Evolutionary conservation across 106 monocot genomes (phyloP).

Genomic region (Platanthera guangdongensis): DNA sequence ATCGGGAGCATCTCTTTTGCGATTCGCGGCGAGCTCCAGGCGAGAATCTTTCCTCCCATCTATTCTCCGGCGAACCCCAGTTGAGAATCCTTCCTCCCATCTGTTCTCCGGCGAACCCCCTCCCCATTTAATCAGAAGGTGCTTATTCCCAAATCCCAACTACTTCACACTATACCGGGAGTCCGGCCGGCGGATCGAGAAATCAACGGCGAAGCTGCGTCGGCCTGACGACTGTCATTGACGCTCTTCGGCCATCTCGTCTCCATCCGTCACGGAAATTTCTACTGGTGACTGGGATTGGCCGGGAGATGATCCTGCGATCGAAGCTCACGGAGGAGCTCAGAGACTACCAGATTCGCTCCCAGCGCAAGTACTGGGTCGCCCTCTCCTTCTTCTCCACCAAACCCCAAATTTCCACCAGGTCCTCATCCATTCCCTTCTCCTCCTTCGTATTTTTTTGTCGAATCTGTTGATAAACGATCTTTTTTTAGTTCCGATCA

Average conservation of each 20-base stretch:
- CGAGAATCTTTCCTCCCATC: too few relatives aligned
- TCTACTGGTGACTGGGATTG: background rate
- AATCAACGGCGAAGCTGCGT: too few relatives aligned
- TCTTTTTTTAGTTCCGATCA: background rate
- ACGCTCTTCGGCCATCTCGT: background rate
- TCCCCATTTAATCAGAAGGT: too few relatives aligned
- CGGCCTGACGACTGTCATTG: background rate
- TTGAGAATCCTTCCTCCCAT: too few relatives aligned
- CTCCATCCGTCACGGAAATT: background rate
- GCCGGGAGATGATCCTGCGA: slow-evolving; percentile 56
- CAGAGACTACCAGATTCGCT: slow-evolving; percentile 75
- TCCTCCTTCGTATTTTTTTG: background rate
- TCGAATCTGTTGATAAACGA: background rate
- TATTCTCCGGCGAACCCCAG: too few relatives aligned
- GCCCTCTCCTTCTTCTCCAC: slow-evolving; percentile 1
- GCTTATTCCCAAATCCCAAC: too few relatives aligned
- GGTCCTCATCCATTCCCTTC: background rate
- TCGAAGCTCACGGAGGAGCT: slow-evolving; percentile 75
- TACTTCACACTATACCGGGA: too few relatives aligned
- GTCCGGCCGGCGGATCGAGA: too few relatives aligned
- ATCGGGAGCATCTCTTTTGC: too few relatives aligned
- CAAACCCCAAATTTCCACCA: slow-evolving; percentile 7
- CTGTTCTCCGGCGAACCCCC: too few relatives aligned
- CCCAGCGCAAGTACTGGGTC: slow-evolving; percentile 44
- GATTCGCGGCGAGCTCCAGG: too few relatives aligned